Evolutionary conservation across 129 eudicot genomes (phyloP).

Genomic region (Saposhnikovia divaricata): DNA sequence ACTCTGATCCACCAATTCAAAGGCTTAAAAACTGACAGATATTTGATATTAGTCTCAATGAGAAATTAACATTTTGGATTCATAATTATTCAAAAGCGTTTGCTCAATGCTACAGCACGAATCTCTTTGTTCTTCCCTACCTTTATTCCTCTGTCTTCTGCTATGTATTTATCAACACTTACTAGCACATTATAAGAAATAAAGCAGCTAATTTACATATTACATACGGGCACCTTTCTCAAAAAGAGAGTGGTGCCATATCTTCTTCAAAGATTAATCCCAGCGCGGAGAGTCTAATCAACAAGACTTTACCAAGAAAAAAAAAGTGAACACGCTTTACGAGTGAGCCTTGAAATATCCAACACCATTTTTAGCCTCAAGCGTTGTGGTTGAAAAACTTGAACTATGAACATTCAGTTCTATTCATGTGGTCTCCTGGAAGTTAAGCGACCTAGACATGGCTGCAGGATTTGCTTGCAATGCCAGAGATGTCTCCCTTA

Average conservation of each 20-base stretch:
- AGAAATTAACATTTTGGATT: conserved; percentile 19
- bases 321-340: neutral
- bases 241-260: conserved; percentile 8
- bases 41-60: neutral
- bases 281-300: neutral
- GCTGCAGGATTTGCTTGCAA: conserved; percentile 76
- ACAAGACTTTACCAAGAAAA: conserved; percentile 1
- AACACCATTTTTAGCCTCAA: neutral
- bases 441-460: conserved; percentile 47
- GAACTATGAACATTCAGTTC: neutral
- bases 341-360: neutral
- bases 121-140: conserved; percentile 20
- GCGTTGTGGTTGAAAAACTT: neutral
- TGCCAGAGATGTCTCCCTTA: conserved; percentile 29
- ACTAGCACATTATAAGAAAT: conserved; percentile 13
- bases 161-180: conserved; percentile 19
- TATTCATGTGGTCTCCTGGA: conserved; percentile 42
- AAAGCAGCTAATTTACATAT: conserved; percentile 1
- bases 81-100: conserved; percentile 14
- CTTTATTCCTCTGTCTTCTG: conserved; percentile 19
- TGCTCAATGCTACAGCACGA: conserved; percentile 31
- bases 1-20: neutral
- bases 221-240: neutral
- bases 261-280: conserved; percentile 14
- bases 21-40: neutral